Base-by-base conservation (phyloP, 2,329 filamentous ascomycete genomes). In the Phaeoacremonium minimum region DNA sequence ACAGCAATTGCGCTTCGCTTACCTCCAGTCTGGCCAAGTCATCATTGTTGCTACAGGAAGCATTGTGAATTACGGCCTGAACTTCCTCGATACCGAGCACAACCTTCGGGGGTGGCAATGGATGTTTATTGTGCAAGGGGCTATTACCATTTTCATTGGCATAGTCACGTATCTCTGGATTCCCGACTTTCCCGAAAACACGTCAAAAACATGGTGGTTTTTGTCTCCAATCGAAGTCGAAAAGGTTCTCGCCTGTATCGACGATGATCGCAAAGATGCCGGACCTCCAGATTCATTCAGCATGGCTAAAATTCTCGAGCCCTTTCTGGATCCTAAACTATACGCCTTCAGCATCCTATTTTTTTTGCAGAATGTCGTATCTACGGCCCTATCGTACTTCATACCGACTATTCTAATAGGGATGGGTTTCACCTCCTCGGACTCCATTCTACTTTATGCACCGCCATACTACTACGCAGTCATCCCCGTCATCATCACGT, bases 31-130 rank as follows among this genome's bases (percentile, higher is more conserved):
- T 29, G 78, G 79, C 2, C 74, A 85, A 51, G 78, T 85, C 16
- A 67, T 76, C 13, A 69, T 84, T 4, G 64, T 87, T 3, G 80
- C 80, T 0, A 83, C 80, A 0, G 80, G 80, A 5, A 69, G 72
- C 33, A 78, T 85, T 41, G 73, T 85, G 47, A 86, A 86, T 52
- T 86, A 73, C 48, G 81, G 75, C 0, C 65, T 87, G n/a, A 83
- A 85, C 40, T 67, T 76, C 33, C 61, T 85, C 4, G 57, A 83
- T 45, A 77, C 78, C 2, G 62, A 55, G 8, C 64, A 61, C 3
- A 73, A 73, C 5, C 50, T 85, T 16, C 68, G 69, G 8, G 79
- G 80, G 3, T 85, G 80, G 80, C 72, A 77, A 18, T 85, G 75
- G 67, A 85, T 85, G 78, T 85, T 79, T 45, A 54, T 84, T 1